Percentiles rank a stretch among this genome's conserved stretches.
These are phyloP conservation scores for Tuber microsphaerosporum DNA, from an alignment of 495 filamentous ascomycete genomes.

Conservation along the genomic window DNA sequence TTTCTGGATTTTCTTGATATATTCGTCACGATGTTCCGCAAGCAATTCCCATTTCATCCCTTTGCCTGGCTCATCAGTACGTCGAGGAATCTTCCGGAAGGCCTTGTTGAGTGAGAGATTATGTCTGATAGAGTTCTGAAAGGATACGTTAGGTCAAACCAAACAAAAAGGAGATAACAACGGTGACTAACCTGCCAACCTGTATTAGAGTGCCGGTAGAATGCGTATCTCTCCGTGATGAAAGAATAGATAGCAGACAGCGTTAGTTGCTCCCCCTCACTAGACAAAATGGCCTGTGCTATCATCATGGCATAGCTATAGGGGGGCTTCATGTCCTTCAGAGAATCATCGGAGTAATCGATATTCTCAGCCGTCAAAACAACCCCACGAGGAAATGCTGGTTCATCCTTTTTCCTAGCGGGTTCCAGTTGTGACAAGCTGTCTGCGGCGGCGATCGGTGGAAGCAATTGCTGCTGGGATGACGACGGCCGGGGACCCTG, in stretches of 20 bases:
- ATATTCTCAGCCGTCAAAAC: conserved; percentile 69
- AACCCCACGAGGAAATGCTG: conserved; percentile 58
- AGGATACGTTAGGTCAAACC: conserved; percentile 17
- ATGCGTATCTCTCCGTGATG: conserved; percentile 82
- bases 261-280: conserved; percentile 75
- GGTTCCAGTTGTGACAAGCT: conserved; percentile 25
- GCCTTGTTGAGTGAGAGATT: conserved; percentile 89
- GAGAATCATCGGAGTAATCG: conserved; percentile 73
- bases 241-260: conserved; percentile 84
- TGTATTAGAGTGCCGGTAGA: conserved; percentile 71
- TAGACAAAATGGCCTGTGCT: conserved; percentile 83
- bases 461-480: conserved; percentile 26
- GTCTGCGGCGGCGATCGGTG: conserved; percentile 18
- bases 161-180: neutral
- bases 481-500: conserved; percentile 31
- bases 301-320: conserved; percentile 98
- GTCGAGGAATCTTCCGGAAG: conserved; percentile 83
- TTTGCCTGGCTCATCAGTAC: conserved; percentile 92
- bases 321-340: conserved; percentile 83
- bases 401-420: conserved; percentile 53
- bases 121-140: conserved; percentile 88
- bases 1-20: conserved; percentile 51
- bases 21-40: conserved; percentile 69
- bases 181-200: conserved; percentile 74
- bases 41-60: conserved; percentile 98